Evolutionary conservation across 2,329 filamentous ascomycete genomes (phyloP), one percentile per base, ranked within the genome.

Genomic region (Ophiostoma sp.): DNA sequence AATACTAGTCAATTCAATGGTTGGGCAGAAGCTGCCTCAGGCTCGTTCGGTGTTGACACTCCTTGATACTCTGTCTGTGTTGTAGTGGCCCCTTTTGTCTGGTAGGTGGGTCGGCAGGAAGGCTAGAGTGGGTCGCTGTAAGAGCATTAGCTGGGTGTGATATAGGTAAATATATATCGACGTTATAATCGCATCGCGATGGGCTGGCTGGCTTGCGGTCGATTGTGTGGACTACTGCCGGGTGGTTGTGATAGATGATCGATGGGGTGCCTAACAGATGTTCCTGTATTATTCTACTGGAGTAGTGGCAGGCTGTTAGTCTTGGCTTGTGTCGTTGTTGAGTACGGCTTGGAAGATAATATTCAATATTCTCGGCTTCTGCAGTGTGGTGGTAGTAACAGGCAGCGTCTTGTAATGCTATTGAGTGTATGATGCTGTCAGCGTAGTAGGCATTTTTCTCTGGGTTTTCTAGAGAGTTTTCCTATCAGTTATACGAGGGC

Each of bases 71-170:
- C 44, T 44, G 41, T 20, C 54, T 23, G 54, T 60, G 54, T 27
- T 62, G 8, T 62, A 33, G 57, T 62, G 57, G 57, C 57, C 57
- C 57, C 57, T 62, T 62, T 62, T 62, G 57, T 62, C 57, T 62
- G 57, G 10, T 17, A 27, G 27, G 57, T 62, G 57, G 57, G 57
- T 62, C 57, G 27, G 27, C 11, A 17, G 57, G 27, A 33, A 33
- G 57, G 57, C 27, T 62, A 8, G 57, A 10, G 27, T 33, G 57
- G 57, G 57, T 7, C 57, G 48, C 57, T 62, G 27, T 62, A 17
- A 54, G 20, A 23, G 20, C 6, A 31, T 31, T 54, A 54, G n/a
- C 52, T 62, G 23, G 20, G 57, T 62, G n/a, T 17, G 11, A 33
- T 35, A 27, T 33, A 33, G 13, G 27, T 13, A 60, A 31, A 8